Base-by-base conservation (phyloP, 345 rosid genomes). In the Euclidium syriacum region DNA sequence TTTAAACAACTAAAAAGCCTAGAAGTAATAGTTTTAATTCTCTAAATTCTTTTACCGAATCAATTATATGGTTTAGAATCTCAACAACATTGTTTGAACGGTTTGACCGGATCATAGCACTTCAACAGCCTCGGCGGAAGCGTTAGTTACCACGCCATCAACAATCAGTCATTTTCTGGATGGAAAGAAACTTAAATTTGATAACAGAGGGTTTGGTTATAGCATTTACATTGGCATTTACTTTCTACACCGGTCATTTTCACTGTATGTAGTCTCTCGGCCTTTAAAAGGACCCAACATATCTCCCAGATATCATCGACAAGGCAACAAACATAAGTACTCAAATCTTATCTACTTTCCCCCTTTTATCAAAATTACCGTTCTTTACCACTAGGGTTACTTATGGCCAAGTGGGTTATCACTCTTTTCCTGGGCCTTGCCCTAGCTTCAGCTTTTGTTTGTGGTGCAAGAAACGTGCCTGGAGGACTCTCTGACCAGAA, bases 401-500 rank as follows among this genome's bases (percentile, higher is more conserved):
- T n/a, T n/a, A n/a, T n/a, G 85, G 79, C 68, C 6, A 81, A 52
- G 75, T 52, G 58, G 36, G 8, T 80, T 61, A 10, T 60, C 67
- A 69, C 56, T 60, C 16, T 69, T 26, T 42, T 51, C 23, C n/a
- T 77, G 72, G 65, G 72, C 52, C 61, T 82, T 36, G 80, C 81
- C 20, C 52, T 80, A 52, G 70, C 59, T 5, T 73, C 65, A 7
- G 68, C 36, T 48, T 54, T 67, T 36, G 24, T 73, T 15, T 52
- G 55, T 25, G 80, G 41, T n/a, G 82, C 95, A 40, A 75, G 85
- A 52, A 73, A 41, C 16, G 58, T 36, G 39, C 89, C 84, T 1
- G 70, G 74, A 10, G 82, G 85, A 5, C 63, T 87, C 22, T 73
- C 68, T 35, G 96, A 91, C 78, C 82, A 84, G 61, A 91, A 87